A percentile compares a stretch with the other conserved stretches of the same genome.
phyloP scores from a whole-genome alignment of 305 asterid genomes.

The Fraxinus greggii region DNA sequence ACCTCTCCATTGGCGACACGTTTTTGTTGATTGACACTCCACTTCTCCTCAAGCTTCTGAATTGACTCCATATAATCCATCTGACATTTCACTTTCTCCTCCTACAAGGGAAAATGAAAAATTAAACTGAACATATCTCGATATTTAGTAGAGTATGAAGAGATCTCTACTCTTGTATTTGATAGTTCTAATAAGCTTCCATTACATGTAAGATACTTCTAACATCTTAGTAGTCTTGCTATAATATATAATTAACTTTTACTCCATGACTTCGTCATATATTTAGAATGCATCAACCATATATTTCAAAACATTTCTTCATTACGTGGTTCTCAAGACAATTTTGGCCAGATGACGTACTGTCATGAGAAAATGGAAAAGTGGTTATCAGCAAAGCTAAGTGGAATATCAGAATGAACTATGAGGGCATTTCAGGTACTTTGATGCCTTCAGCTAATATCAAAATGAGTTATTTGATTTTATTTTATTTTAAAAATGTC shows the following conservation, averaged over 20 bases:
- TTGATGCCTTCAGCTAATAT: neutral
- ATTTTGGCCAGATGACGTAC: neutral
- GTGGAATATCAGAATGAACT: neutral
- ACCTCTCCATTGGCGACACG: slow-evolving; percentile 71
- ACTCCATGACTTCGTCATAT: neutral
- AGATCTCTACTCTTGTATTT: neutral
- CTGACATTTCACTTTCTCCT: slow-evolving; percentile 90
- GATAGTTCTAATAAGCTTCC: neutral
- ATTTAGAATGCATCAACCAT: neutral
- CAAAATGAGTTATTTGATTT: neutral
- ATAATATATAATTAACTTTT: neutral
- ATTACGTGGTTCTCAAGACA: neutral
- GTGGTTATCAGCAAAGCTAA: neutral
- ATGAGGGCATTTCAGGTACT: neutral
- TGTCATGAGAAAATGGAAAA: neutral
- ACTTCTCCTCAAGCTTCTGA: slow-evolving; percentile 89
- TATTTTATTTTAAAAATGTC: neutral
- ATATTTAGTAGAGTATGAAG: neutral
- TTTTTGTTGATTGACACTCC: slow-evolving; percentile 73
- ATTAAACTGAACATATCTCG: neutral
- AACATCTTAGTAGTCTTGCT: neutral
- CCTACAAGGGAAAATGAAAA: slow-evolving; percentile 43
- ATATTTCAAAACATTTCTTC: neutral
- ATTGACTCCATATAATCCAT: slow-evolving; percentile 93
- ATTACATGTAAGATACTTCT: neutral